Evolutionary conservation across 495 filamentous ascomycete genomes (phyloP), one percentile per base, ranked within the genome.

Genomic region (Penicillium cataractarum): DNA sequence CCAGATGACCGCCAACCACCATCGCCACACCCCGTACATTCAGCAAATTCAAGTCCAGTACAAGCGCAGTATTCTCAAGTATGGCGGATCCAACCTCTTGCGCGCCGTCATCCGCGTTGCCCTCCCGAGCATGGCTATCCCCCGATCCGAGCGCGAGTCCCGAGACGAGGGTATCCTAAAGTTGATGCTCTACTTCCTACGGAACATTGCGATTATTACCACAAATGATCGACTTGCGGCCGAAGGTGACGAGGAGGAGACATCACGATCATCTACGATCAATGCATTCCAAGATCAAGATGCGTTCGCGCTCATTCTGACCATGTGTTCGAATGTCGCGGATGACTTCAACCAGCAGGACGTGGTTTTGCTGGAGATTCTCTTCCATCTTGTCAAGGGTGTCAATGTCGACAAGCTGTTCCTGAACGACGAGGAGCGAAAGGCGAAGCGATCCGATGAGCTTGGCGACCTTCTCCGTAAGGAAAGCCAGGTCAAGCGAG

Each of bases 151-250:
- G 67, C 82, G 96, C 55, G 87, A 83, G 12, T 74, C 82, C 21
- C 84, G 93, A 58, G 95, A 99, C 65, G 92, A 97, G 71, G 93
- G 91, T 29, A 94, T 97, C 61, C 95, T 99, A 65, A 95, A 93
- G 66, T 82, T 99, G 27, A 81, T 97, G 61, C 80, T 99, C 8
- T 96, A 93, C 70, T 88, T 97, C 59, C 71, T 98, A 10, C 84
- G 95, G 24, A 99, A 99, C 68, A 81, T 97, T 31, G 86, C 89
- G 22, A 87, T 93, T 73, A 97, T 98, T 26, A 82, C 86, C 5
- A 87, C 90, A 2, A 89, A 91, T 31, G 73, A 74, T 55, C 74
- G 80, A 55, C 76, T 86, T 26, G 81, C 83, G 1, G 78, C 78
- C 6, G 87, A 90, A 64, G 89, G 87, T 4, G 91, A 96, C 61